Base-by-base conservation (phyloP, 257 asterid genomes). In the Przewalskia tangutica region DNA sequence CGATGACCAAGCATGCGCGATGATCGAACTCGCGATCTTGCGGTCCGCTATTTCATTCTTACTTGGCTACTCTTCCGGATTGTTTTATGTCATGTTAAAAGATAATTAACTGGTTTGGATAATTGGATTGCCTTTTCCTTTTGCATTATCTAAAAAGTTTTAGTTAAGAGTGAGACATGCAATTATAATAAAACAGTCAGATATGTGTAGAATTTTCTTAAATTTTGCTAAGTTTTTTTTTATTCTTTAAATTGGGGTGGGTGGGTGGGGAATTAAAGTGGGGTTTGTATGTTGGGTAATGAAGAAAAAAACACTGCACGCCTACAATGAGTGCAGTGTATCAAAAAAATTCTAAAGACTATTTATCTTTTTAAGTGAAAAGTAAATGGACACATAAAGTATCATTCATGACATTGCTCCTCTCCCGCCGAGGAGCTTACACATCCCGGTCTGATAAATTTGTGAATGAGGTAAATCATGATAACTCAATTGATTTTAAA, bases 291-390 rank as follows among this genome's bases (percentile, higher is more conserved):
- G 60, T 73, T 73, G 79, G 60, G 7, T 73, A 73, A 73, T 23
- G 60, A 73, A 73, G 79, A 16, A 46, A 71, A 73, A 73, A 48
- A 48, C 20, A 73, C 60, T 48, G 79, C 79, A 73, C 79, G 79
- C 79, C 79, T 73, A 50, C 12, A 73, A 73, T 48, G 79, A 48
- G 79, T 73, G 40, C 79, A 73, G 9, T 20, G 3, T 48, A 48
- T 48, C 12, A 2, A 20, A 48, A 27, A 40, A 48, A 16, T 2
- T 68, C 2, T 40, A n/a, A 17, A 36, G 34, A 68, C 34, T 63
- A 32, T 12, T 16, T 56, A 3, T 42, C 6, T 4, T 48, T 42
- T 48, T 23, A 73, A 48, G 42, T 48, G 38, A 13, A 46, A 73
- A 73, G 79, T 7, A 71, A 46, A 46, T 5, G 36, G 59, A 48